Evolutionary conservation across 345 rosid genomes (phyloP).

Genomic region (thale cress (Arabidopsis thaliana)): DNA sequence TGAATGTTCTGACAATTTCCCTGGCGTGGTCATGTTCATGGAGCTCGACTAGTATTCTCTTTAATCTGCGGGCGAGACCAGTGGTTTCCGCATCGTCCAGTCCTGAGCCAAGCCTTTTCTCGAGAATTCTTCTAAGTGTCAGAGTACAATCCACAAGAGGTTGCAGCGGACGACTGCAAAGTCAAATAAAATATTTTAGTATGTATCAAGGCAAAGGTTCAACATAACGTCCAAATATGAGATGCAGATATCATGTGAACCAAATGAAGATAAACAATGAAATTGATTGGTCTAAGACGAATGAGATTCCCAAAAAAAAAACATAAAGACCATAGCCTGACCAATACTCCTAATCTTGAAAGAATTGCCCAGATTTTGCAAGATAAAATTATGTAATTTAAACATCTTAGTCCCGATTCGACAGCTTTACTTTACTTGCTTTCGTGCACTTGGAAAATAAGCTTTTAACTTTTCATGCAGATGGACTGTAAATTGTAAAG

Average conservation of each 20-base stretch:
- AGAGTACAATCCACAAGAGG: conserved; percentile 78
- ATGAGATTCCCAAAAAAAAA: not conserved
- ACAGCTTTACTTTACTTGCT: conserved; percentile 1
- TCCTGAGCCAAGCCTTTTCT: conserved; percentile 63
- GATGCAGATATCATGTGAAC: conserved; percentile 4
- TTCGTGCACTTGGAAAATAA: too few species aligned
- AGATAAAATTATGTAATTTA: not conserved
- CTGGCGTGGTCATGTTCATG: conserved; percentile 86
- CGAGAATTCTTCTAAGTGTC: conserved; percentile 58
- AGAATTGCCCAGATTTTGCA: conserved; percentile 2
- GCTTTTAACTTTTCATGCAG: conserved; percentile 8
- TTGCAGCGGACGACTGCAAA: conserved; percentile 73
- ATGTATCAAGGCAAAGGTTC: conserved; percentile 4
- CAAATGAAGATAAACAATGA: conserved; percentile 7
- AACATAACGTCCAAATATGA: not conserved
- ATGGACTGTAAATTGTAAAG: conserved; percentile 3
- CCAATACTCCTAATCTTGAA: conserved; percentile 8
- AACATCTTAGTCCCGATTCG: conserved; percentile 20
- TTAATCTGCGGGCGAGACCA: conserved; percentile 82
- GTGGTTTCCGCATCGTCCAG: conserved; percentile 59
- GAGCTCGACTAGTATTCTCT: conserved; percentile 85
- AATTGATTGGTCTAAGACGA: not conserved
- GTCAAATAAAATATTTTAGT: conserved; percentile 1
- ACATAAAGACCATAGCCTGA: conserved; percentile 15
- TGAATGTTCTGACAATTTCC: conserved; percentile 67